phyloP scores from a whole-genome alignment of 1,139 yeast genomes.

The Sugiyamaella novakii region DNA sequence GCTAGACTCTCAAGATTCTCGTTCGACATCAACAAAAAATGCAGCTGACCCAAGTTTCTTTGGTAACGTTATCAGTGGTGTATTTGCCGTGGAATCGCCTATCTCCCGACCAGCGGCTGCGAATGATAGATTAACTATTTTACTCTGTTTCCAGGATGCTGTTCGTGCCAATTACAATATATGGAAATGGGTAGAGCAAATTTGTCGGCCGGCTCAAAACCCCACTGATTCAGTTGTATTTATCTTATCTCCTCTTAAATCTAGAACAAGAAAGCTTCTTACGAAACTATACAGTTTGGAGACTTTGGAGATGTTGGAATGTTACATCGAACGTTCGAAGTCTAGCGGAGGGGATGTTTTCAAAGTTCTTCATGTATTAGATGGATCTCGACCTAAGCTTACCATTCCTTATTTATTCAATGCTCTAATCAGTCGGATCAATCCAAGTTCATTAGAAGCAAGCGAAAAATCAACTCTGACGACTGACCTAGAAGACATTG shows the following conservation, averaged over 20 bases:
- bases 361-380: conserved; percentile 71
- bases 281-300: conserved; percentile 71
- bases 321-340: conserved; percentile 49
- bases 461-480: conserved; percentile 49
- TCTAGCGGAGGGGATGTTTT: conserved; percentile 38
- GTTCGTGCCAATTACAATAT: conserved; percentile 57
- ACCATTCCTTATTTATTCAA: conserved; percentile 70
- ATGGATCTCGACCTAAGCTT: conserved; percentile 78
- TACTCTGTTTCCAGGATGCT: conserved; percentile 66
- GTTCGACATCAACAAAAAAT: conserved; percentile 14
- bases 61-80: conserved; percentile 82
- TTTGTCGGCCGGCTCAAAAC: conserved; percentile 24
- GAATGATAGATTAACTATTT: conserved; percentile 53
- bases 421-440: conserved; percentile 53
- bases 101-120: conserved; percentile 56
- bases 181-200: conserved; percentile 75
- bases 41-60: conserved; percentile 48
- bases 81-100: conserved; percentile 78
- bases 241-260: conserved; percentile 50
- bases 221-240: conserved; percentile 21
- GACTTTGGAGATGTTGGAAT: conserved; percentile 72
- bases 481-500: conserved; percentile 47
- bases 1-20: conserved; percentile 46
- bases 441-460: conserved; percentile 41
- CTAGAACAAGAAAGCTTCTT: conserved; percentile 66